A percentile compares a stretch with the other conserved stretches of the same genome.
Evolutionary conservation across 1,284 basidiomycete species (phyloP).

Genomic region (Naganishia sp.): DNA sequence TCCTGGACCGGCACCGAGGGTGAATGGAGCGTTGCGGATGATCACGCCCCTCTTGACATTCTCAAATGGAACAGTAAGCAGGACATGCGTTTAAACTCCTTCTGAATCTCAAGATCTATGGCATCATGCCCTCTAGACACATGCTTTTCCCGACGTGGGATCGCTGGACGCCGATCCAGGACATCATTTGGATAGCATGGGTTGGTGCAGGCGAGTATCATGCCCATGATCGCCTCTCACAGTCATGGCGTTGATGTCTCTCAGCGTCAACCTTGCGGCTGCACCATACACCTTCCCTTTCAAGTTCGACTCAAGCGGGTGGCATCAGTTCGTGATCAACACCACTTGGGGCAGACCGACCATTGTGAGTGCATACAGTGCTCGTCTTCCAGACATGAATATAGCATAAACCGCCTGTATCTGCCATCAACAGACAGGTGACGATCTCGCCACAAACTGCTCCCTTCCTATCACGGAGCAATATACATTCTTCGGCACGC

Average conservation of each 20-base stretch:
- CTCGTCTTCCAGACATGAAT: not conserved
- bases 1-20: conserved; percentile 42
- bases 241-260: not conserved
- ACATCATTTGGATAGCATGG: conserved; percentile 1
- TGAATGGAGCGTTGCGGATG: conserved; percentile 43
- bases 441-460: conserved; percentile 39
- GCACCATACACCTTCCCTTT: conserved; percentile 40
- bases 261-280: conserved; percentile 31
- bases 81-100: not conserved
- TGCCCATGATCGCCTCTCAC: not conserved
- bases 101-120: not conserved
- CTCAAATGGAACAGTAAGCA: conserved; percentile 45
- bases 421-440: conserved; percentile 18
- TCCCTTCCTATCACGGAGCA: conserved; percentile 38
- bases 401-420: too few species aligned
- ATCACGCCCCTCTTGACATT: conserved; percentile 46
- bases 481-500: conserved; percentile 49
- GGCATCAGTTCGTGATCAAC: conserved; percentile 52
- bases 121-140: conserved; percentile 36
- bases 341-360: conserved; percentile 49
- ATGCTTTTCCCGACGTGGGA: conserved; percentile 42
- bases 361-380: conserved; percentile 38
- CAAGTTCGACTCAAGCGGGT: conserved; percentile 45
- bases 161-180: conserved; percentile 26
- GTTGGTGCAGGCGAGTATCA: conserved; percentile 31